These are phyloP conservation scores for Kwoniella newhampshirensis DNA, from an alignment of 768 basidiomycete species.

Conservation along the genomic window DNA sequence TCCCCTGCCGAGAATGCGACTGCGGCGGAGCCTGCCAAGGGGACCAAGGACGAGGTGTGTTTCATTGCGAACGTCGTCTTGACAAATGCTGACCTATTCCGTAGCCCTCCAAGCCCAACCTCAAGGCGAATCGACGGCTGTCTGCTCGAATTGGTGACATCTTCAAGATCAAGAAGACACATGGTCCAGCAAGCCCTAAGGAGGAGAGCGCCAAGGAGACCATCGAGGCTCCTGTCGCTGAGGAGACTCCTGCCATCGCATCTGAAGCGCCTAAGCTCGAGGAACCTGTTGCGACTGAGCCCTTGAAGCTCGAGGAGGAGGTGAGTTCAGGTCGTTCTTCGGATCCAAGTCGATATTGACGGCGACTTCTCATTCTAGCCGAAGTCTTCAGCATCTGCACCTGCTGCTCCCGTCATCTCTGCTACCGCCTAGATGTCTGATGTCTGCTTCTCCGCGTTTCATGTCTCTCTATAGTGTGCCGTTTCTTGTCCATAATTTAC, in stretches of 20 bases:
- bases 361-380: conserved; percentile 11
- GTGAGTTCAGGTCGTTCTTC: conserved; percentile 4
- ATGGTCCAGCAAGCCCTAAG: conserved; percentile 25
- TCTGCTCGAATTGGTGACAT: conserved; percentile 79
- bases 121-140: conserved; percentile 76
- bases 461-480: conserved; percentile 1
- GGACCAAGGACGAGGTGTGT: conserved; percentile 56
- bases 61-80: not conserved
- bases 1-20: conserved; percentile 52
- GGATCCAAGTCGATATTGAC: conserved; percentile 49
- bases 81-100: not conserved
- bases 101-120: conserved; percentile 29
- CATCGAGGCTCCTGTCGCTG: conserved; percentile 17
- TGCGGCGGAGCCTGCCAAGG: conserved; percentile 55
- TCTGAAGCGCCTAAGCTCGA: conserved; percentile 88
- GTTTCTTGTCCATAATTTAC: not conserved
- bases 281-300: conserved; percentile 75
- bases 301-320: conserved; percentile 62
- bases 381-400: conserved; percentile 56
- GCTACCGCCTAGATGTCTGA: conserved; percentile 65
- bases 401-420: conserved; percentile 67
- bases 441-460: not conserved
- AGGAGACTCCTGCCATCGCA: conserved; percentile 64
- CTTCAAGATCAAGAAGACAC: conserved; percentile 63
- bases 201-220: conserved; percentile 62